Conservation (phyloP, 1,139 yeast species). For the Suhomyces kunorum region DNA sequence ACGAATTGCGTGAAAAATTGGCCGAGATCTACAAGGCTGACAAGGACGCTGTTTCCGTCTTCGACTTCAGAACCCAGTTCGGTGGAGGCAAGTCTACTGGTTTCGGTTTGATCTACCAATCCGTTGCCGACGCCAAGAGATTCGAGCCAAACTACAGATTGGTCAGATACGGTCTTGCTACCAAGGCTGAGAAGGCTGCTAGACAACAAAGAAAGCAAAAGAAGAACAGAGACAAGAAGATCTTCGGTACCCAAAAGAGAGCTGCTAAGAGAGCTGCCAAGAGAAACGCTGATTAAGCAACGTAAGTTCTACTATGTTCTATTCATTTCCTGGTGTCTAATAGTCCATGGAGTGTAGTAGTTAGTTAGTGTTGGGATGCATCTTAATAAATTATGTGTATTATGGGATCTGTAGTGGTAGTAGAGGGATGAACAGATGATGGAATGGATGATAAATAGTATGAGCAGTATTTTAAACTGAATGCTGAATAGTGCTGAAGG, state of each 20-base stretch:
- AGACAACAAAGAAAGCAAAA: conserved; percentile 99
- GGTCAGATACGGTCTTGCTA: conserved; percentile 98
- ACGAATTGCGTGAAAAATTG: conserved; percentile 97
- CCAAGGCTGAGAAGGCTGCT: conserved; percentile 93
- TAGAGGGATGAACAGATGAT: too few species aligned
- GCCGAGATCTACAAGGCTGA: conserved; percentile 97
- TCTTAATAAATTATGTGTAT: conserved; percentile 15
- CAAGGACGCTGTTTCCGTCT: conserved; percentile 97
- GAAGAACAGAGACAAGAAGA: conserved; percentile 99
- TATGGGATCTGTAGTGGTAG: conserved; percentile 8
- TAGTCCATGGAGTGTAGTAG: conserved; percentile 9
- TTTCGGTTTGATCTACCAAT: conserved; percentile 98
- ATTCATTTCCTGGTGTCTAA: conserved; percentile 10
- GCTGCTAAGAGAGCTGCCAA: conserved; percentile 89
- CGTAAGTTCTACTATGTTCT: conserved; percentile 11
- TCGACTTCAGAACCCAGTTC: conserved; percentile 98
- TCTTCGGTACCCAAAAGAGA: conserved; percentile 97
- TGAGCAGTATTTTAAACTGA: too few species aligned
- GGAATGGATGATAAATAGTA: too few species aligned
- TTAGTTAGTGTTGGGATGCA: conserved; percentile 14
- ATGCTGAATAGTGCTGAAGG: too few species aligned
- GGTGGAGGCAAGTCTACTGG: conserved; percentile 99
- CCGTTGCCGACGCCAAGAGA: conserved; percentile 96
- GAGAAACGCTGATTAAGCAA: conserved; percentile 56
- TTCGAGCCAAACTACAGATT: conserved; percentile 99